These are phyloP conservation scores for Raddia distichophylla DNA, from an alignment of 176 grass and related monocot genomes.

Conservation along the genomic window DNA sequence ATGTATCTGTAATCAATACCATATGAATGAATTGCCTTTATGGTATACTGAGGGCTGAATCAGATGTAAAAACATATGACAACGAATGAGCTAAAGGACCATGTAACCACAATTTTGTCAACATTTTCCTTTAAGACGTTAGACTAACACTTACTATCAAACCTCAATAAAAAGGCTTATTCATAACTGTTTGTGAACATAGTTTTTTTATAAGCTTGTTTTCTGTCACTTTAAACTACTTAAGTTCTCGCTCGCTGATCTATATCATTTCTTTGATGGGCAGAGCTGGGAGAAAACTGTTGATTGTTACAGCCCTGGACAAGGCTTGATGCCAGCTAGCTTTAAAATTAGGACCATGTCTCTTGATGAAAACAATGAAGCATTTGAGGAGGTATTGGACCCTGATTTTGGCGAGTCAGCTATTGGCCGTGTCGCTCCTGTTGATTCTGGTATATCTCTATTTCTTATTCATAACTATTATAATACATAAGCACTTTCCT, in stretches of 20 bases:
- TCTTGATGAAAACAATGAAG: conserved; percentile 71
- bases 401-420: conserved; percentile 87
- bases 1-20: conserved; percentile 8
- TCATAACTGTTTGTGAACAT: conserved; percentile 9
- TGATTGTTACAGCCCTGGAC: conserved; percentile 84
- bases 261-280: conserved; percentile 45
- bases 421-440: conserved; percentile 81
- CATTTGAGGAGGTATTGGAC: conserved; percentile 79
- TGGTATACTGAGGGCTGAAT: conserved; percentile 29
- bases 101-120: neutral
- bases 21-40: conserved; percentile 17
- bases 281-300: conserved; percentile 94
- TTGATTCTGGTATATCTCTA: conserved; percentile 65
- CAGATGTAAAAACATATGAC: conserved; percentile 12
- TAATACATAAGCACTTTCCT: neutral
- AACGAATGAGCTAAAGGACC: neutral
- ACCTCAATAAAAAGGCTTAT: neutral
- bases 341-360: conserved; percentile 71
- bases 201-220: conserved; percentile 16
- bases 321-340: conserved; percentile 89
- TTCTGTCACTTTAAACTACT: neutral
- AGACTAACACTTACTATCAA: neutral
- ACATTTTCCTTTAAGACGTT: neutral
- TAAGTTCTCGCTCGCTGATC: conserved; percentile 21
- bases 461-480: conserved; percentile 8